Base-by-base conservation (phyloP, 441 rosid genomes). In the California macrophylla region DNA sequence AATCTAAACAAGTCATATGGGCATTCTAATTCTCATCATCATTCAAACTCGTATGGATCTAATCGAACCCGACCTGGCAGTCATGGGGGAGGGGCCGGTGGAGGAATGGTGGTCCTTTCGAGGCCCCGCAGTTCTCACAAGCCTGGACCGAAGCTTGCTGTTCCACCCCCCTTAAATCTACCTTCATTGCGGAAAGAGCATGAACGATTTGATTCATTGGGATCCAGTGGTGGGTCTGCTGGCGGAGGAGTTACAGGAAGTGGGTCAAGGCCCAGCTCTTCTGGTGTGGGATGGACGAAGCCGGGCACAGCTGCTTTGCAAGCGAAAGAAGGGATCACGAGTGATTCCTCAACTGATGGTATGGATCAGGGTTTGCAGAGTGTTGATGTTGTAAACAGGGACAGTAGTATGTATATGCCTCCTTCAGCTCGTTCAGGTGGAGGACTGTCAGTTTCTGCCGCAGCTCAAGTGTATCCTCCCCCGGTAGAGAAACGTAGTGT, bases 131-230 rank as follows among this genome's bases (percentile, higher is more conserved):
- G 97, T 84, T 86, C 91, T 8, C 98, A 94, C 69, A 91, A 94
- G 70, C 82, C 85, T 85, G 97, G 88, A 84, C 78, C 87, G 69
- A 94, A 90, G 87, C 85, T 94, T 82, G 90, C 97, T 72, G 94
- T 94, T 78, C 98, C 98, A 79, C 97, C 96, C 89, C 98, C 98
- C 87, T 76, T 94, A 96, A 94, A 94, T 84, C 79, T 94, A 73
- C 98, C 98, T 0, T 91, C 97, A 0, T 74, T 91, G 80, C 78
- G 97, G 69, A 94, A 90, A 72, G 98, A 94, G 78, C 97, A 90
- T 65, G 96, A 87, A 80, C 74, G 88, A 64, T 87, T 87, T 69
- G 98, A 94, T 85, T 78, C 88, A 0, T 72, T 82, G 74, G 94
- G 94, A 68, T 71, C 86, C 0, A 77, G 86, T 13, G 82, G 87